A percentile compares a stretch with the other conserved stretches of the same genome.
Conservation (phyloP, 306 rosid species). For the Quercus ilex region DNA sequence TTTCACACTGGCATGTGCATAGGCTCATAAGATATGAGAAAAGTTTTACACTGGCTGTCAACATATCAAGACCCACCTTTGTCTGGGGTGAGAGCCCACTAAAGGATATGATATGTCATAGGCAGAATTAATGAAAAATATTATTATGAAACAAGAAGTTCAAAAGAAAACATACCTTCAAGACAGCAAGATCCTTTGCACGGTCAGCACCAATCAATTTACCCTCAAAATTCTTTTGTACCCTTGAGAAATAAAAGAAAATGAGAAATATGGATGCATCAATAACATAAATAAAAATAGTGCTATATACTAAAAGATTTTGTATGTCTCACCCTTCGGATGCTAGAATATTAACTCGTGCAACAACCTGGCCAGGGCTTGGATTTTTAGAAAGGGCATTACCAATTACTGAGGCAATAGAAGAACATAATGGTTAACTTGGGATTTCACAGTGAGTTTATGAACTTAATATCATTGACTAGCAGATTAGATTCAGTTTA, state of each 20-base stretch:
- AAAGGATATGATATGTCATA: background rate
- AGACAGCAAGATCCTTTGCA: constrained; percentile 92
- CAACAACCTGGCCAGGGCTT: constrained; percentile 79
- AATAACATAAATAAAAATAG: background rate
- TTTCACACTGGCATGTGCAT: background rate
- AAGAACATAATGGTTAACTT: constrained; percentile 18
- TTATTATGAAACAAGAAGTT: background rate
- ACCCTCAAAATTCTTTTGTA: constrained; percentile 92
- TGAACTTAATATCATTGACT: background rate
- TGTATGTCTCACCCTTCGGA: constrained; percentile 73
- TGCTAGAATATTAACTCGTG: constrained; percentile 80
- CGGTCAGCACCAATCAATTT: constrained; percentile 89
- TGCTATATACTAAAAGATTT: constrained; percentile 5
- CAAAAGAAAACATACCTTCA: constrained; percentile 49
- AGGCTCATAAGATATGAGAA: background rate
- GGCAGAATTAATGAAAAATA: background rate
- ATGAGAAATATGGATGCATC: constrained; percentile 16
- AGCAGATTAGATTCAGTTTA: background rate
- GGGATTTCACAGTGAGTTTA: constrained; percentile 5
- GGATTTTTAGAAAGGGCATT: constrained; percentile 92
- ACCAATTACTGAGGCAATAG: constrained; percentile 64
- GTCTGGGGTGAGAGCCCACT: background rate
- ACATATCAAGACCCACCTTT: background rate
- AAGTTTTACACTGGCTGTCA: background rate
- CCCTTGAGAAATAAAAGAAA: constrained; percentile 32